Evolutionary conservation across 1,139 yeast genomes (phyloP), one percentile per base, ranked within the genome.

Genomic region (Saccharomyces hybrid): DNA sequence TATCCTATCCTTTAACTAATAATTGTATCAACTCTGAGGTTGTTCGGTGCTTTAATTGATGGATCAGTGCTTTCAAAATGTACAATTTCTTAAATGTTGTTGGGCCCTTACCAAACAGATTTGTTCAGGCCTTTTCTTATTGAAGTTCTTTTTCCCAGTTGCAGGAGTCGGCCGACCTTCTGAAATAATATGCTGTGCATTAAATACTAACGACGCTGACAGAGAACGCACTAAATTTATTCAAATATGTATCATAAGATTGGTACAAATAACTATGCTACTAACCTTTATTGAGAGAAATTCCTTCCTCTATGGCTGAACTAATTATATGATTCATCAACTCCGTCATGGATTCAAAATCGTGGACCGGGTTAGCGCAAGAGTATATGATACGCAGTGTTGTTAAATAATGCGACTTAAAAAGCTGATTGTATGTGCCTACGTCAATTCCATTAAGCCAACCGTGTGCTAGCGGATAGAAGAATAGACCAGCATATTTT

Each of bases 391-490:
- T 60, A 9, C 63, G 58, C 50, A 73, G 51, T 0, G 75, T 71
- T n/a, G 62, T 58, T 2, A 73, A 47, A 55, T 72, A 74, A 52
- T 74, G 76, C 28, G 64, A 63, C 49, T 71, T 62, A 58, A 74
- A 73, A 49, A 73, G 54, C 31, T 66, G 67, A 49, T 70, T 73
- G 49, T 65, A 70, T 2, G 69, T 56, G 0, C 75, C 76, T 41
- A 73, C 52, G 48, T 71, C 63, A 4, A 73, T 71, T 9, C 76
- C 75, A 51, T 69, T 69, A 3, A 66, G 52, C 75, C 74, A 72
- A 1, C 70, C 75, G 54, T 71, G 70, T 0, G 72, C 73, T 34
- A 74, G 55, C 1, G 76, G 75, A 55, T 70, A 72, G 52, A 73
- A 74, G 51, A 71, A 73, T 38, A 58, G 57, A 8, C 65, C 57